Conservation (phyloP, 345 rosid species). For the Ailanthus altissimus region DNA sequence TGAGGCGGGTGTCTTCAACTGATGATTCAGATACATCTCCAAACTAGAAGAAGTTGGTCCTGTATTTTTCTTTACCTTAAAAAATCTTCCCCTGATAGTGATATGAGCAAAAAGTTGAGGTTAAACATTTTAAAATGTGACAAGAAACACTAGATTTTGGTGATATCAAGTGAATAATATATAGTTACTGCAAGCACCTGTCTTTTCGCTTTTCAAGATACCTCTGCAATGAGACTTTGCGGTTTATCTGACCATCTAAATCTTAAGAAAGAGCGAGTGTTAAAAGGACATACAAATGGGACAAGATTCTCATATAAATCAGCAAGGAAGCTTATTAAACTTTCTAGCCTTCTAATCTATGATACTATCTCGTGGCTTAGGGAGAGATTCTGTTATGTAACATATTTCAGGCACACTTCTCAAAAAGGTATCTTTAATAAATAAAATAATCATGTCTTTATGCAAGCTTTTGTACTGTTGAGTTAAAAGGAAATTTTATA, state of each 20-base stretch:
- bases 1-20: constrained; percentile 39
- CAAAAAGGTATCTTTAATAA: background rate
- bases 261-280: constrained; percentile 42
- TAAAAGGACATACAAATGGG: constrained; percentile 7
- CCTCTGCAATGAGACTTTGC: constrained; percentile 69
- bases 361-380: background rate
- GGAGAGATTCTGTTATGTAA: background rate
- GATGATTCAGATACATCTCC: constrained; percentile 61
- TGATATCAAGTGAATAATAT: background rate
- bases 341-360: background rate
- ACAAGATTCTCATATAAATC: background rate
- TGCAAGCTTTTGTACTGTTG: background rate
- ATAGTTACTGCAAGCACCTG: constrained; percentile 47
- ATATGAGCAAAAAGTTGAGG: constrained; percentile 4
- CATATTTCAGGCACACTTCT: background rate
- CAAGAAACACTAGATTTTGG: background rate
- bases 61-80: constrained; percentile 52
- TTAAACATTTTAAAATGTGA: constrained; percentile 3
- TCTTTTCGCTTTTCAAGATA: constrained; percentile 76
- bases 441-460: constrained; percentile 1
- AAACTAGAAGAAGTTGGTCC: constrained; percentile 51
- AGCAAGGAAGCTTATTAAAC: background rate
- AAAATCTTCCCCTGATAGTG: constrained; percentile 51
- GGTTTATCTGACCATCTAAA: constrained; percentile 66
- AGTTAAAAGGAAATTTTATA: background rate